Evolutionary conservation across 192 early-diverging fungal genomes (phyloP).

Genomic region (Pilaira anomala): DNA sequence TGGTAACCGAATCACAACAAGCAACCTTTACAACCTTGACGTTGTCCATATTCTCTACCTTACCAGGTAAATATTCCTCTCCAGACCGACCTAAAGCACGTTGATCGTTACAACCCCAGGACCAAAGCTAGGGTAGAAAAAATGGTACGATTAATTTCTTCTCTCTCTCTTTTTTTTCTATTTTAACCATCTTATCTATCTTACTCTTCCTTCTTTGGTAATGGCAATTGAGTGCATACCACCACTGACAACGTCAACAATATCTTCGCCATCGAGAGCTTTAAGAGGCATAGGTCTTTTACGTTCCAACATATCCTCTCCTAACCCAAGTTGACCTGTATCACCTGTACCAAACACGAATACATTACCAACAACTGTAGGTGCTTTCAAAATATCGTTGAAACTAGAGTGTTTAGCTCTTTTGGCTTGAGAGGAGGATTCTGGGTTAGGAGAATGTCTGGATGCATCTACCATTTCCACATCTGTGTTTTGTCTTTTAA

Average conservation of each 20-base stretch:
- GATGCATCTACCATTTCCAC: constrained; percentile 5
- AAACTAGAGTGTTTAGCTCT: background rate
- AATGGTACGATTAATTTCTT: background rate
- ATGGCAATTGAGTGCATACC: constrained; percentile 87
- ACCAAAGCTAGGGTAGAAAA: constrained; percentile 60
- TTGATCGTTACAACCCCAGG: constrained; percentile 97
- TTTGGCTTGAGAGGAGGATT: background rate
- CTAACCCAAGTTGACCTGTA: constrained; percentile 87
- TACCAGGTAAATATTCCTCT: constrained; percentile 64
- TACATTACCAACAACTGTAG: constrained; percentile 47
- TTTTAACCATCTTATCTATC: too few relatives aligned
- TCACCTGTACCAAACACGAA: constrained; percentile 89
- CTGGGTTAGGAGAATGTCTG: background rate
- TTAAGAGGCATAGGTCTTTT: constrained; percentile 69
- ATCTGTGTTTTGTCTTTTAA: constrained; percentile 16
- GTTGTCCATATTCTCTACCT: constrained; percentile 69
- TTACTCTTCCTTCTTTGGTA: constrained; percentile 69
- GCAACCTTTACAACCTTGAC: constrained; percentile 72
- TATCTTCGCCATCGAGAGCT: constrained; percentile 63
- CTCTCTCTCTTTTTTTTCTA: background rate
- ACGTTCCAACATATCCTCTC: constrained; percentile 78
- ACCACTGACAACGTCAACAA: constrained; percentile 80
- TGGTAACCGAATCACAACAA: constrained; percentile 81
- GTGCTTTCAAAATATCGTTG: constrained; percentile 14
- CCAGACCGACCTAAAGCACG: constrained; percentile 72